These are phyloP conservation scores for Meyerozyma athensensis DNA, from an alignment of 1,139 yeast genomes.

Conservation along the genomic window DNA sequence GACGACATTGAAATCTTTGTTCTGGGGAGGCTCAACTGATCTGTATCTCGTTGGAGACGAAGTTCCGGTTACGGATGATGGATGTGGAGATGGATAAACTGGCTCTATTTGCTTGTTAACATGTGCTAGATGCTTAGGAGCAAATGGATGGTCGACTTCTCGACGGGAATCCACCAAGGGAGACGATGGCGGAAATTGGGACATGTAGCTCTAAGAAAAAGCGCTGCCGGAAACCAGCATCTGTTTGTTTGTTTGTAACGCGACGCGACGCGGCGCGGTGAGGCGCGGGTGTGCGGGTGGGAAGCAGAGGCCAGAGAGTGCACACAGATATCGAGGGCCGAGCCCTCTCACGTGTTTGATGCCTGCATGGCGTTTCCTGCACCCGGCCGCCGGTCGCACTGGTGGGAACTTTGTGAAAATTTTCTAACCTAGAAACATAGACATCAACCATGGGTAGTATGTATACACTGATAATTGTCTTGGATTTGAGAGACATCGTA, in stretches of 20 bases:
- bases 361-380: background rate
- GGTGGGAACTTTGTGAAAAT: slow-evolving; percentile 8
- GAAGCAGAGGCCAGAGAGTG: too few relatives aligned
- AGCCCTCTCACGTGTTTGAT: background rate
- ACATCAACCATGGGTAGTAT: slow-evolving; percentile 63
- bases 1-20: slow-evolving; percentile 35
- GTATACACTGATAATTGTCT: slow-evolving; percentile 25
- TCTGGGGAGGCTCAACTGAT: slow-evolving; percentile 15
- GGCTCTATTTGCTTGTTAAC: slow-evolving; percentile 1
- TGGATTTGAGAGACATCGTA: too few relatives aligned
- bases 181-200: slow-evolving; percentile 63
- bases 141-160: slow-evolving; percentile 20
- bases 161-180: slow-evolving; percentile 40
- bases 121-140: slow-evolving; percentile 7
- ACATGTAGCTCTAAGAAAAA: background rate
- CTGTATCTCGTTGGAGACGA: slow-evolving; percentile 34
- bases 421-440: slow-evolving; percentile 19
- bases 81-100: slow-evolving; percentile 49
- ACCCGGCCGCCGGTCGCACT: background rate
- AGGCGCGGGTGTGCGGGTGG: background rate
- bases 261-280: background rate
- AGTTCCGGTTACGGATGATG: slow-evolving; percentile 48
- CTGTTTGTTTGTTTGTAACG: slow-evolving; percentile 1
- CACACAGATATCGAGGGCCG: slow-evolving; percentile 1
- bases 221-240: background rate